Base-by-base conservation (phyloP, 2,329 filamentous ascomycete genomes). In the Juglanconis sp. region DNA sequence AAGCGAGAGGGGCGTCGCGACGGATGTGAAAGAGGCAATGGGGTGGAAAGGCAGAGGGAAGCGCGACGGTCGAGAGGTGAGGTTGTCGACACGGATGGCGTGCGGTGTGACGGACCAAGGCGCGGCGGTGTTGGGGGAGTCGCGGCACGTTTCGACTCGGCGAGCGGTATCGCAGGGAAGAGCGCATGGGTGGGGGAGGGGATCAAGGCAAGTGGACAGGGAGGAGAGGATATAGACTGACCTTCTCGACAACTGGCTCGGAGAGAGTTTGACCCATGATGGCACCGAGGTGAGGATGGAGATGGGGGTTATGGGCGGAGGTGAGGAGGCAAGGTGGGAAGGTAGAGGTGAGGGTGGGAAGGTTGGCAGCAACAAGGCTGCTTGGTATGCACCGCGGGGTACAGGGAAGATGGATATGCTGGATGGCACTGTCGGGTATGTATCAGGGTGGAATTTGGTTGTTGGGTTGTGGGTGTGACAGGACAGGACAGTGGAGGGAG, bases 231-330 rank as follows among this genome's bases (percentile, higher is more conserved):
- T 6, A 13, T 36, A 15, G 63, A 77, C 85, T 75, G 85, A 99
- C 95, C 93, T 99, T 99, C 76, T 98, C 95, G 77, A 96, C 90
- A 73, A 99, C 93, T 72, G 95, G 95, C 84, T 99, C 95, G 72
- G 94, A 98, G 74, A 99, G 88, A 78, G 95, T 99, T 84, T 99
- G 95, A 86, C 95, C 95, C 95, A 99, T 99, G 79, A 74, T 76
- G 58, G 7, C 17, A 17, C 24, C 5, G 48, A 13, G n/a, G 11
- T 15, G 34, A n/a, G 31, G 47, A 34, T 38, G 48, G 48, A 51
- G 31, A 8, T 8, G 3, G 42, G 17, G 34, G 15, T 35, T 36
- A 31, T 13, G 11, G n/a, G 5, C 5, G 31, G n/a, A 13, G 48
- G 35, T 6, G 30, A 32, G 48, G 48, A 34, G 10, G 32, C 9